These are phyloP conservation scores for Melastoma candidum DNA, from an alignment of 441 rosid genomes.

Conservation along the genomic window DNA sequence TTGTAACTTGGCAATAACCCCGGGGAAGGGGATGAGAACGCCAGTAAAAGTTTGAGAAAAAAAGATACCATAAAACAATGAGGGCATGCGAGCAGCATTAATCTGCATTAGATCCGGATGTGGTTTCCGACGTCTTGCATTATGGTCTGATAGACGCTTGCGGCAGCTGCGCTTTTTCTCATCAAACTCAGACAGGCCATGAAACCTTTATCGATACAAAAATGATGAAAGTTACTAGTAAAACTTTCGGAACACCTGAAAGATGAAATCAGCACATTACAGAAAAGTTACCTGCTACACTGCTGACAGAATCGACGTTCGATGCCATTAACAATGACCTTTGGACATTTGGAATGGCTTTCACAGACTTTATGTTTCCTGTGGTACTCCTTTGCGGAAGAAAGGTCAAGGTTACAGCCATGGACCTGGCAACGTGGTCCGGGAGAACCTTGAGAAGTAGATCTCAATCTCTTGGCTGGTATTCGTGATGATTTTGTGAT, in stretches of 20 bases:
- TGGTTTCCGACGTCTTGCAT: conserved; percentile 81
- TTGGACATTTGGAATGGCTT: conserved; percentile 88
- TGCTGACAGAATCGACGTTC: conserved; percentile 99
- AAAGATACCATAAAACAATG: conserved; percentile 34
- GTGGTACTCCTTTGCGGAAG: conserved; percentile 90
- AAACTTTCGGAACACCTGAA: background rate
- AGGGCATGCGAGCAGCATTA: conserved; percentile 35
- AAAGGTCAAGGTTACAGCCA: conserved; percentile 90
- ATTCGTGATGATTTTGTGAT: conserved; percentile 24
- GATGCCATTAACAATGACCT: conserved; percentile 73
- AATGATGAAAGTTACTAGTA: conserved; percentile 1
- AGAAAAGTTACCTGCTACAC: conserved; percentile 76
- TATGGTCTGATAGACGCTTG: conserved; percentile 87
- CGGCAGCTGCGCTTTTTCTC: conserved; percentile 97
- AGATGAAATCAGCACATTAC: background rate
- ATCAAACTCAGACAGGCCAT: conserved; percentile 80
- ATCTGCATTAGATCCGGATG: conserved; percentile 44
- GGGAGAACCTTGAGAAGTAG: conserved; percentile 32
- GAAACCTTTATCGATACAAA: conserved; percentile 46
- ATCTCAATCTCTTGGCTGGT: conserved; percentile 49
- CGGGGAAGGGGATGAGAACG: background rate
- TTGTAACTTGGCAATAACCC: too few relatives aligned
- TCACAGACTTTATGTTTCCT: conserved; percentile 96
- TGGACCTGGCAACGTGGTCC: conserved; percentile 85
- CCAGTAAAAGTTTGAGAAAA: background rate